Conservation (phyloP, 257 asterid genomes). For the Fraxinus anomala region DNA sequence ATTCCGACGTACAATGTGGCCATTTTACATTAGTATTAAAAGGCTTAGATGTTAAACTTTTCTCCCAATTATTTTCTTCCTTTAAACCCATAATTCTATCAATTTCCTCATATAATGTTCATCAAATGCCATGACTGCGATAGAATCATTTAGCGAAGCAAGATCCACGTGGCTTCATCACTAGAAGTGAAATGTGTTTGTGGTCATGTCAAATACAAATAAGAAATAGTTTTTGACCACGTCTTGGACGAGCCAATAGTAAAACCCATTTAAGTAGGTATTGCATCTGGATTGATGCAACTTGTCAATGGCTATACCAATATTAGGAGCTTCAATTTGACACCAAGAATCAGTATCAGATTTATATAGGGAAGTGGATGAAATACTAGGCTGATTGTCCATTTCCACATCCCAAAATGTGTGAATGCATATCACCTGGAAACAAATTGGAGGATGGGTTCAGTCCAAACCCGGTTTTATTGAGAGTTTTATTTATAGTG, state of each 20-base stretch:
- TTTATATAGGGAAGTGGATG: background rate
- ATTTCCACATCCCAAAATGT: background rate
- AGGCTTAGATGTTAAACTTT: background rate
- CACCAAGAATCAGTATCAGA: background rate
- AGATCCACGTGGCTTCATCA: background rate
- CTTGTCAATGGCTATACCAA: background rate
- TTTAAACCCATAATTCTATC: background rate
- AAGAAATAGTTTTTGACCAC: background rate
- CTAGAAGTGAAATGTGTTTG: background rate
- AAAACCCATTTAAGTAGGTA: background rate
- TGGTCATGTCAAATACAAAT: background rate
- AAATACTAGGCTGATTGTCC: background rate
- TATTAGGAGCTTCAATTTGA: background rate
- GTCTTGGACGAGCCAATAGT: conserved; percentile 1
- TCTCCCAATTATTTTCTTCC: background rate
- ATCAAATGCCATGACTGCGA: background rate
- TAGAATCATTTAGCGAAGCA: background rate
- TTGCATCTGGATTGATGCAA: background rate
- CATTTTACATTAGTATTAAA: background rate
- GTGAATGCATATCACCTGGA: background rate
- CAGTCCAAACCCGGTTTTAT: too few species aligned
- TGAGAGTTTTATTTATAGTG: too few species aligned
- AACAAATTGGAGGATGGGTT: background rate
- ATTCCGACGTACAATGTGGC: conserved; percentile 1
- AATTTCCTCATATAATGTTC: background rate